Evolutionary conservation across 2,329 filamentous ascomycete species (phyloP), one percentile per base, ranked within the genome.

Genomic region (Ophioceras dolichostomum): DNA sequence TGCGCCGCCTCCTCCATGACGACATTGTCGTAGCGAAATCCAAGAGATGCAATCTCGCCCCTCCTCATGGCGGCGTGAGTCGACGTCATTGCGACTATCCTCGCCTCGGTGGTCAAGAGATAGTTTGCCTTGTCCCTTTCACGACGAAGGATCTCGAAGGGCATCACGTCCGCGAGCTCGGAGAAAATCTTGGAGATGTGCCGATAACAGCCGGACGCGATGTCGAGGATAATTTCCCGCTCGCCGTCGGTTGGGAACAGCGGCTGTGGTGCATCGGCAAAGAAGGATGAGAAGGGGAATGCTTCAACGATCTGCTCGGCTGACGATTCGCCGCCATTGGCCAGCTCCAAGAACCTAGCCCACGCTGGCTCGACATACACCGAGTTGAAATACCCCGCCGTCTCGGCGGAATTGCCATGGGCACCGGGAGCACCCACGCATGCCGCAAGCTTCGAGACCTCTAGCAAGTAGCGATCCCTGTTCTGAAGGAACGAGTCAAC

Each of bases 1-100:
- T 98, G 91, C 10, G 91, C 91, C 5, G 91, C 89, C 67, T 98
- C 91, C 63, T 98, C 91, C 83, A 98, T 95, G 37, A 98, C 72
- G 10, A 98, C 83, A 45, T 94, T 98, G 64, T 96, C 88, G 51
- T 98, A 98, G 48, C 86, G 85, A 60, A 98, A 98, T 13, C 88
- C 88, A n/a, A 96, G 70, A 13, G 75, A 71, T 1, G 86, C 82
- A 49, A 98, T 96, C 50, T 96, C 89, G 44, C 85, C 78, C 44
- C 89, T 72, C 43, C 87, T 78, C 72, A 98, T 98, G 2, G 91
- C 91, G 4, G 91, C 93, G 57, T 98, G 91, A 0, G 93, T 98
- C 4, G 88, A 93, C 14, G 91, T 98, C 93, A 98, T 98, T 40
- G 91, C 93, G 45, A 98, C 81, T 44, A 98, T 91, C 26, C 91